phyloP scores from a whole-genome alignment of 1,284 basidiomycete species.

The Xerocomus nothofagi region DNA sequence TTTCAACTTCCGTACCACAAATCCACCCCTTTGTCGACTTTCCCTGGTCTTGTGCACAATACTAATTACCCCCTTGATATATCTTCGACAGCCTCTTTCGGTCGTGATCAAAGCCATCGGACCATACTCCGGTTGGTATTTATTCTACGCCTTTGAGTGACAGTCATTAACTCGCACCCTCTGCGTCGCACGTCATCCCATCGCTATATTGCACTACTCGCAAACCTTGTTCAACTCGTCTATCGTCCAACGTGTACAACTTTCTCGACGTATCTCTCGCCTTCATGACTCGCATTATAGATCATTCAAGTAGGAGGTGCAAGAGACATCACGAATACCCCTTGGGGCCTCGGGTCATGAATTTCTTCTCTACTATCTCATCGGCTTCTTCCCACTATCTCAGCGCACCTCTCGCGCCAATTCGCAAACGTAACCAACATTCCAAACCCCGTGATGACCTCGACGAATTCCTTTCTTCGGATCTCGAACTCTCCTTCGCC shows the following conservation, averaged over 20 bases:
- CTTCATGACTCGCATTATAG: slow-evolving; percentile 29
- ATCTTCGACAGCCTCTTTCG: slow-evolving; percentile 25
- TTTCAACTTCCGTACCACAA: slow-evolving; percentile 23
- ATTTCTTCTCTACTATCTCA: slow-evolving; percentile 45
- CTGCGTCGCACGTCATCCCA: slow-evolving; percentile 2
- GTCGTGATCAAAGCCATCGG: slow-evolving; percentile 28
- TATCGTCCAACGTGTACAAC: slow-evolving; percentile 13
- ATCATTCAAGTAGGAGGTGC: slow-evolving; percentile 44
- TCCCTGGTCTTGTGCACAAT: slow-evolving; percentile 5
- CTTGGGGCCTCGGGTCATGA: slow-evolving; percentile 43
- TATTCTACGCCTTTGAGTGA: slow-evolving; percentile 21
- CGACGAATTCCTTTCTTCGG: slow-evolving; percentile 67
- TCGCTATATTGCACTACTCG: not conserved
- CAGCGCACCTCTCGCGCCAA: slow-evolving; percentile 49
- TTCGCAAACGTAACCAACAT: slow-evolving; percentile 48
- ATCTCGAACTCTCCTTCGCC: slow-evolving; percentile 77
- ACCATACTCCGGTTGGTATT: slow-evolving; percentile 31
- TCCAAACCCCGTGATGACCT: slow-evolving; percentile 48
- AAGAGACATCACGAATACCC: slow-evolving; percentile 40
- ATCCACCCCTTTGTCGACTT: slow-evolving; percentile 18
- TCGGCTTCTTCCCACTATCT: slow-evolving; percentile 47
- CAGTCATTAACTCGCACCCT: slow-evolving; percentile 19
- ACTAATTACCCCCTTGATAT: slow-evolving; percentile 20
- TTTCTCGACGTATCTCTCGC: slow-evolving; percentile 1
- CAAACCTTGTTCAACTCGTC: not conserved